Evolutionary conservation across 139 green algal species (phyloP), one percentile per base, ranked within the genome.

Genomic region (Chlamydomonas urium): DNA sequence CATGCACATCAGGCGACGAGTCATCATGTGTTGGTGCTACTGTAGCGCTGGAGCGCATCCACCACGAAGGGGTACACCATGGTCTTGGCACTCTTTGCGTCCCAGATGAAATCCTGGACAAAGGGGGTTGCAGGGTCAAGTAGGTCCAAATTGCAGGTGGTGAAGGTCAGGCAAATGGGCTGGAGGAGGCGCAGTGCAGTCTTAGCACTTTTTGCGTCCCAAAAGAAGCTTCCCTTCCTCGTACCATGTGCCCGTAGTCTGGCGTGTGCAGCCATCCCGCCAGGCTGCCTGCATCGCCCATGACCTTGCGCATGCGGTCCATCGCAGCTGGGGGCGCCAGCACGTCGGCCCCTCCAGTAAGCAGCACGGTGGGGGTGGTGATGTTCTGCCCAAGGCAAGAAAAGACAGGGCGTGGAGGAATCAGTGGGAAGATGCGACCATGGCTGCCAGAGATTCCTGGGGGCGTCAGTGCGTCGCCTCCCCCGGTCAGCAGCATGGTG

Each of bases 161-260:
- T 50, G 10, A 8, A 50, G 42, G 14, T 24, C 14, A 24, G 8
- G 8, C 42, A 50, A 50, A 50, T 24, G 8, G 14, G 10, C 42
- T 50, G 42, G 8, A 50, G 42, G 42, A 8, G 42, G n/a, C n/a
- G n/a, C n/a, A n/a, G n/a, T n/a, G n/a, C n/a, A n/a, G n/a, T n/a
- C n/a, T n/a, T n/a, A n/a, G n/a, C 42, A 50, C 14, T 24, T 50
- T 14, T 50, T 14, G 14, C 42, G 8, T 50, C 14, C 42, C 42
- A 50, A 50, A 50, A 21, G 17, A 56, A 17, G 17, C 17, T 17
- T 17, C 45, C 17, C 21, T 56, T 56, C 17, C 17, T 56, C 45
- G 21, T 63, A 63, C 72, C 72, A 78, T 78, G 36, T 78, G 72
- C 35, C 53, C 42, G 38, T 78, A 78, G 53, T 70, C 65, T 0